Percentiles rank a stretch among this genome's conserved stretches.
Conservation (phyloP, 1,139 yeast species). For the Scheffersomyces segobiensis region DNA sequence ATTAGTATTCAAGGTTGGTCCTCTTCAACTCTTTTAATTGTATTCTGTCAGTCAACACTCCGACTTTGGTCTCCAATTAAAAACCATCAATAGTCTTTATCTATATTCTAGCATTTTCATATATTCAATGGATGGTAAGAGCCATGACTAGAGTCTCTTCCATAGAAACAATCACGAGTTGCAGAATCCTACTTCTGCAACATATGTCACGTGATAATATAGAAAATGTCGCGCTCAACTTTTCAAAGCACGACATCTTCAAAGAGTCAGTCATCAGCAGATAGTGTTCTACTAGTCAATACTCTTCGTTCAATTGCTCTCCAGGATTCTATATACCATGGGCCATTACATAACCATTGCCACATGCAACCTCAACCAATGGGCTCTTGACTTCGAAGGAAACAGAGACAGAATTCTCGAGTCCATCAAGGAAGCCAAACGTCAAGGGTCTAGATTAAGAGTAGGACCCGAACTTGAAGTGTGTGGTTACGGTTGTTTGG, state of each 20-base stretch:
- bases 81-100: too few species aligned
- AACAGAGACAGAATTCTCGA: conserved; percentile 87
- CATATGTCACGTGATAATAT: background rate
- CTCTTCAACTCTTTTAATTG: too few species aligned
- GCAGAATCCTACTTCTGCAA: background rate
- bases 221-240: background rate
- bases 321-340: conserved; percentile 25
- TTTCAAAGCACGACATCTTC: background rate
- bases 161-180: background rate
- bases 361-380: conserved; percentile 83
- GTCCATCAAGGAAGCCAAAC: conserved; percentile 76
- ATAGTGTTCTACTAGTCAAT: background rate
- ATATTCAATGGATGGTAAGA: too few species aligned
- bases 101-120: too few species aligned
- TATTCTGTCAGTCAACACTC: too few species aligned
- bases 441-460: conserved; percentile 73
- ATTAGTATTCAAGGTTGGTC: too few species aligned
- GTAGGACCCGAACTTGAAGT: conserved; percentile 97
- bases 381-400: conserved; percentile 99
- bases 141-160: background rate
- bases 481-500: conserved; percentile 94
- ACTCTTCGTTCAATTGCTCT: background rate
- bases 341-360: conserved; percentile 60
- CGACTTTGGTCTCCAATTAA: too few species aligned
- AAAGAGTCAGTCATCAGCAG: background rate